A percentile compares a stretch with the other conserved stretches of the same genome.
phyloP scores from a whole-genome alignment of 202 grass and related monocot species.

The Digitaria exilis region DNA sequence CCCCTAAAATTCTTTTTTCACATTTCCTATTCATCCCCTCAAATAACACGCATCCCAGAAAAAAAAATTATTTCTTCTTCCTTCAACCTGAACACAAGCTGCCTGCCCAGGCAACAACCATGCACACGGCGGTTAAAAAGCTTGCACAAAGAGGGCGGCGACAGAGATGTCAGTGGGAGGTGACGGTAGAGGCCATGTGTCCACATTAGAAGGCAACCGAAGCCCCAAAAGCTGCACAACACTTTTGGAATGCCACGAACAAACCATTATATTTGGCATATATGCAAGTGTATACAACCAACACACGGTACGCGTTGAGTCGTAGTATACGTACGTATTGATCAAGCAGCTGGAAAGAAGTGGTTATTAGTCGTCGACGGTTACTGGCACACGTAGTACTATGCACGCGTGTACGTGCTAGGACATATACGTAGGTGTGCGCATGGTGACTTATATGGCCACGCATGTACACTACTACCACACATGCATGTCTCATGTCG shows the following conservation, averaged over 20 bases:
- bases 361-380: not conserved
- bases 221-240: constrained; percentile 22
- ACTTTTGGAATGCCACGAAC: not conserved
- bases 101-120: not conserved
- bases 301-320: not conserved
- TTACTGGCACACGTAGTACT: not conserved
- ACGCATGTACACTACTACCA: too few species aligned
- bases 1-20: too few species aligned
- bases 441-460: constrained; percentile 38
- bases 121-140: not conserved
- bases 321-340: too few species aligned
- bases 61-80: too few species aligned
- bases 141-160: not conserved
- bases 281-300: not conserved
- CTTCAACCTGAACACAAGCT: too few species aligned
- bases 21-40: too few species aligned
- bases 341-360: too few species aligned
- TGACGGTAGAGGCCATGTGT: not conserved
- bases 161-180: constrained; percentile 11
- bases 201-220: constrained; percentile 18
- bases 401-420: not conserved
- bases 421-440: constrained; percentile 31
- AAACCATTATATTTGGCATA: not conserved
- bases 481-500: not conserved
- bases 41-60: too few species aligned